Percentiles rank a stretch among this genome's conserved stretches.
Conservation (phyloP, 495 filamentous ascomycete species). For the Diplogelasinospora grovesii region DNA sequence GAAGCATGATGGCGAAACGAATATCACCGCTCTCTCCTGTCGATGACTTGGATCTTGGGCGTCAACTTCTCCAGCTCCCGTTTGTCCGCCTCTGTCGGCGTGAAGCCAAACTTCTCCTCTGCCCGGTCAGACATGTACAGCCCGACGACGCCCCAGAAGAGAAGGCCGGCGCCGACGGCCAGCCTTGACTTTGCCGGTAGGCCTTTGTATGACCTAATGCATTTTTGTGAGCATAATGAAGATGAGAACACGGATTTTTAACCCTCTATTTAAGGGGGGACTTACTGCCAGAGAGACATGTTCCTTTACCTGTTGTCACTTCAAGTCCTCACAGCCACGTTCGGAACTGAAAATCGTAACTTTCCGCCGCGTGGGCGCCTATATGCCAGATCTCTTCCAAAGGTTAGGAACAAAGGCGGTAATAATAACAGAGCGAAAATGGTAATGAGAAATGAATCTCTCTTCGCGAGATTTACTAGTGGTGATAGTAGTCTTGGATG, state of each 20-base stretch:
- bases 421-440: too few species aligned
- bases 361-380: too few species aligned
- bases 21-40: constrained; percentile 13
- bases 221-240: background rate
- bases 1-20: too few species aligned
- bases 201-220: constrained; percentile 32
- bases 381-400: too few species aligned
- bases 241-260: background rate
- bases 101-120: constrained; percentile 36
- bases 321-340: too few species aligned
- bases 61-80: constrained; percentile 28
- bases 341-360: too few species aligned
- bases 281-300: constrained; percentile 25
- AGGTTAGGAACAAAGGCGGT: too few species aligned
- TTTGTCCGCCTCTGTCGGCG: constrained; percentile 39
- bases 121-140: constrained; percentile 33
- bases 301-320: background rate
- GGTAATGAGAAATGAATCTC: too few species aligned
- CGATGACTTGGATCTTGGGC: constrained; percentile 35
- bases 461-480: too few species aligned
- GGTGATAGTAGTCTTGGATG: too few species aligned
- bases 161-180: constrained; percentile 33
- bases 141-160: constrained; percentile 39
- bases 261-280: background rate
- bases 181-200: constrained; percentile 31